phyloP scores from a whole-genome alignment of 2,329 filamentous ascomycete species.

The Colletotrichum tamarilloi region DNA sequence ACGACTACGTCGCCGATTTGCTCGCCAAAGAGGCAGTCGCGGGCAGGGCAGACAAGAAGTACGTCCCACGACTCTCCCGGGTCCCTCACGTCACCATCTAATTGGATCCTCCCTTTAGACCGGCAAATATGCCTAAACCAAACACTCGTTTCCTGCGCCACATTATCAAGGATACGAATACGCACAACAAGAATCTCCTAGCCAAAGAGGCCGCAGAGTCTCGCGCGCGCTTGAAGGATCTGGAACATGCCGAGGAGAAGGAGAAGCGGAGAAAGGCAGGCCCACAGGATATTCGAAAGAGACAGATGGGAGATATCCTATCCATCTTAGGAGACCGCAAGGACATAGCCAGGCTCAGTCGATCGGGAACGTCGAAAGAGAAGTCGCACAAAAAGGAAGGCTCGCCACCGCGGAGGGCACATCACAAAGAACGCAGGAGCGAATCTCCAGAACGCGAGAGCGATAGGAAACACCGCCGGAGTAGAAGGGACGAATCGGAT shows the following conservation, averaged over 20 bases:
- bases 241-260: constrained; percentile 62
- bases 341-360: constrained; percentile 33
- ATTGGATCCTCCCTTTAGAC: constrained; percentile 54
- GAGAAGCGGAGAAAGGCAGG: constrained; percentile 59
- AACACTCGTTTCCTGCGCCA: constrained; percentile 91
- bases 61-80: constrained; percentile 39
- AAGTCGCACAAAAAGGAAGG: constrained; percentile 12
- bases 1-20: constrained; percentile 84
- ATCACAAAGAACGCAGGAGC: constrained; percentile 19
- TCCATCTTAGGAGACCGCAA: constrained; percentile 62
- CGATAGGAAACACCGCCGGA: constrained; percentile 9
- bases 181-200: constrained; percentile 86
- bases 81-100: neutral
- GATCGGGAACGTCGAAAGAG: constrained; percentile 23
- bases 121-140: constrained; percentile 80
- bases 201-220: constrained; percentile 88
- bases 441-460: constrained; percentile 28
- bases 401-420: constrained; percentile 11
- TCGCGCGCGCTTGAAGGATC: constrained; percentile 72
- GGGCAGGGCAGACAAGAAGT: constrained; percentile 70
- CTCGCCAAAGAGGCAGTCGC: constrained; percentile 82
- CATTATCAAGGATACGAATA: constrained; percentile 88
- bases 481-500: constrained; percentile 15
- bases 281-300: constrained; percentile 62
- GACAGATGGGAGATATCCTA: constrained; percentile 71